Evolutionary conservation across 2,329 filamentous ascomycete species (phyloP), one percentile per base, ranked within the genome.

Genomic region (Colletotrichum incanum): DNA sequence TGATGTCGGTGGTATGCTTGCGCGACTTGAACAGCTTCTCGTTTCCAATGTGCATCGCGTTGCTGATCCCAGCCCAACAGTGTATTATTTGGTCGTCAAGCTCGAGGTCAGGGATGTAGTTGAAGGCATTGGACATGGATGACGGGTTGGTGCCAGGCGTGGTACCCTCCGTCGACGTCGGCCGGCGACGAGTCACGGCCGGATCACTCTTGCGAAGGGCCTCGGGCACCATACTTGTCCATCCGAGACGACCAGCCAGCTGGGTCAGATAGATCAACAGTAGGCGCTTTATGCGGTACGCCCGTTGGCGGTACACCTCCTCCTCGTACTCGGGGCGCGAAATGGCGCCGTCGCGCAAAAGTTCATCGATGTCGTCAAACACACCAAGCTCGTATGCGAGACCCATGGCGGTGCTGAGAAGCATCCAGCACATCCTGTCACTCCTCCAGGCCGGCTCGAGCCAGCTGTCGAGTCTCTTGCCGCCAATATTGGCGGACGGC

Each of bases 401-500:
- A 1, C 95, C 93, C 85, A 96, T 93, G 18, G 94, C 95, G 47
- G 95, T 97, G 78, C 94, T 97, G 39, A 98, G 88, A 18, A 98
- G 86, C 94, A 98, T 98, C 96, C 96, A 98, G 79, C 94, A 97
- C 94, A 98, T 97, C 66, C 95, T 93, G 78, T 98, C 96, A 75
- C 93, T 94, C 76, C 96, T 89, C 94, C 96, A 98, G 11, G 94
- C 96, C 2, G 96, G 96, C 81, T 99, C 96, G 5, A 98, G 90
- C 94, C 96, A 98, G 80, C 94, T 96, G 79, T 98, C 95, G 74
- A 98, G 96, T 37, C 95, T 88, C 80, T 93, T 92, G 12, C 94
- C 94, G 55, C 94, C 94, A 26, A 94, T 89, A n/a, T 90, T 90
- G 39, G 88, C 88, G 72, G 81, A 80, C 8, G 83, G 83, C 64